These are phyloP conservation scores for Hanseniaspora thailandica DNA, from an alignment of 805 yeast genomes.

Conservation along the genomic window DNA sequence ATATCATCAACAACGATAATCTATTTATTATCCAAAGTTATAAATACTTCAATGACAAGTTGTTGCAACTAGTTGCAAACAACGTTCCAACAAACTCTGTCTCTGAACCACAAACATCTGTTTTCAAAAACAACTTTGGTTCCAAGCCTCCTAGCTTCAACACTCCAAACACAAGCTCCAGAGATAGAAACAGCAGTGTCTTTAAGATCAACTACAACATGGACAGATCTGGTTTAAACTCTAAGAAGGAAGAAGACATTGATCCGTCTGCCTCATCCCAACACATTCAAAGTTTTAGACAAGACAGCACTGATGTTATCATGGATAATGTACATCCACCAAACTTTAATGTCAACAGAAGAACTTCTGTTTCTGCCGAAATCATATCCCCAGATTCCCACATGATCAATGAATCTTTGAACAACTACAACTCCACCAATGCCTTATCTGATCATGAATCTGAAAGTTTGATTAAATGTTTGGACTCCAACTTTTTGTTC, in stretches of 20 bases:
- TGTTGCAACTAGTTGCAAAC: conserved; percentile 1
- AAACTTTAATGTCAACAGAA: conserved; percentile 64
- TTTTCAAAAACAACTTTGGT: not conserved
- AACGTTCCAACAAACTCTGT: not conserved
- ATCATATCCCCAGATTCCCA: conserved; percentile 61
- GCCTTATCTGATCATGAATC: conserved; percentile 53
- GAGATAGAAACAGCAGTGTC: conserved; percentile 12
- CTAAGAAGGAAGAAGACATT: conserved; percentile 6
- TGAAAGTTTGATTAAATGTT: conserved; percentile 53
- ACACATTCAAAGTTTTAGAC: not conserved
- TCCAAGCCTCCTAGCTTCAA: not conserved
- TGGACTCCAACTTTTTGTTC: conserved; percentile 75
- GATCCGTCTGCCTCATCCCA: conserved; percentile 5
- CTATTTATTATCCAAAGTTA: conserved; percentile 14
- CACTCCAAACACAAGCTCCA: not conserved
- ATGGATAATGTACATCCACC: conserved; percentile 34
- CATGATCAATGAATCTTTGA: conserved; percentile 55
- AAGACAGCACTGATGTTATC: not conserved
- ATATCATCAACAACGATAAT: conserved; percentile 9
- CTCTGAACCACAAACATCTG: not conserved
- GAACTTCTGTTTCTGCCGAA: conserved; percentile 86
- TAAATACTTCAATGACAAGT: conserved; percentile 12
- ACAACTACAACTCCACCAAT: conserved; percentile 25
- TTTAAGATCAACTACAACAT: conserved; percentile 11
- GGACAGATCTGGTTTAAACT: not conserved